phyloP scores from a whole-genome alignment of 306 rosid genomes.

The Quercus engelmannii region DNA sequence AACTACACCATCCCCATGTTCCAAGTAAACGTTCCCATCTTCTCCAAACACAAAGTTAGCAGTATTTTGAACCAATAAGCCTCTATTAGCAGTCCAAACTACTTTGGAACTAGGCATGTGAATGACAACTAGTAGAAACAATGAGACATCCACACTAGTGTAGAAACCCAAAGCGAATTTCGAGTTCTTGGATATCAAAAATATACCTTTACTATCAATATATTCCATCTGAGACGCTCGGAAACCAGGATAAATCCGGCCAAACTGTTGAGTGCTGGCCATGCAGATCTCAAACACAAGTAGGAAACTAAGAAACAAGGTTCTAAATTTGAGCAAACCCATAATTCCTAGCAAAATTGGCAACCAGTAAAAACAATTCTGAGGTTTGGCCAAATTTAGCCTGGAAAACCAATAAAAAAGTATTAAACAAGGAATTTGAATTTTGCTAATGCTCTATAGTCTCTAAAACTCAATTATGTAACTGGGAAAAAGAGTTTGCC shows the following conservation, averaged over 20 bases:
- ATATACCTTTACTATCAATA: constrained; percentile 20
- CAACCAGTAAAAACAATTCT: not conserved
- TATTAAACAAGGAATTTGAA: not conserved
- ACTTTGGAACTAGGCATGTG: constrained; percentile 25
- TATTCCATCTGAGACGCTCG: constrained; percentile 26
- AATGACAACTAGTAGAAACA: constrained; percentile 27
- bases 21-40: constrained; percentile 27
- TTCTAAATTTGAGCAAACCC: not conserved
- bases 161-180: constrained; percentile 34
- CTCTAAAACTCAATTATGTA: not conserved
- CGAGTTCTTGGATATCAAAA: constrained; percentile 29
- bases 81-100: constrained; percentile 41
- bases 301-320: constrained; percentile 3
- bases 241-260: constrained; percentile 32
- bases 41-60: constrained; percentile 21
- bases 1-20: not conserved
- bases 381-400: not conserved
- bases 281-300: constrained; percentile 10
- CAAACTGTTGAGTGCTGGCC: constrained; percentile 15
- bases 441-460: not conserved
- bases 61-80: not conserved
- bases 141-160: constrained; percentile 5
- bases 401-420: not conserved
- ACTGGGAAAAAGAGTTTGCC: not conserved
- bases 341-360: not conserved